These are phyloP conservation scores for Metrosideros polymorpha DNA, from an alignment of 441 rosid genomes.

Conservation along the genomic window DNA sequence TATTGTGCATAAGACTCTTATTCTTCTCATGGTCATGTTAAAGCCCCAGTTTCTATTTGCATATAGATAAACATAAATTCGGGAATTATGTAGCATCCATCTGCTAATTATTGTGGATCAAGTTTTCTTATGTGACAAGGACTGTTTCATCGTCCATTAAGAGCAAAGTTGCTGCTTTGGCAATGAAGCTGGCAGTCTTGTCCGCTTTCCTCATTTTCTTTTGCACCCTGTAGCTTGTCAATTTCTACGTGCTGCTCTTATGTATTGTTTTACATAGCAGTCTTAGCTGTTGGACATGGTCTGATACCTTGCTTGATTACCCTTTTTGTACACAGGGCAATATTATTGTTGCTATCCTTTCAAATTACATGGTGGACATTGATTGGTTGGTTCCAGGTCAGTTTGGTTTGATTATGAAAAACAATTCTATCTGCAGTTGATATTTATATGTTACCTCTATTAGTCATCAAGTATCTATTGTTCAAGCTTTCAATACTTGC, in stretches of 20 bases:
- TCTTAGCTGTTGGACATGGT: not conserved
- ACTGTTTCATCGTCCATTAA: not conserved
- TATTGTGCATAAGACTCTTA: not conserved
- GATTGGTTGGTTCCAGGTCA: constrained; percentile 80
- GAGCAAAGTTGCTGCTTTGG: not conserved
- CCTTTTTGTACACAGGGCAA: constrained; percentile 45
- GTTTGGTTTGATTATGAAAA: not conserved
- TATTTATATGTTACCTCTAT: not conserved
- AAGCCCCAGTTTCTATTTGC: not conserved
- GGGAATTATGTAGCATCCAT: not conserved
- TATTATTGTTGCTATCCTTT: constrained; percentile 53
- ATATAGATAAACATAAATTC: not conserved
- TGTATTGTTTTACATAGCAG: not conserved
- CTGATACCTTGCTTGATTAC: constrained; percentile 1
- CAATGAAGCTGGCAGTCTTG: not conserved
- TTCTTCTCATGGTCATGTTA: not conserved
- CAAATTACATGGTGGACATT: constrained; percentile 90
- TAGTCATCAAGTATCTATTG: not conserved
- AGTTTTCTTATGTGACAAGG: not conserved
- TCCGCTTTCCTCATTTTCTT: not conserved
- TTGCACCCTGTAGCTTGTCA: not conserved
- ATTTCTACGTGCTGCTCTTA: not conserved
- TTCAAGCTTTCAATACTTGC: not conserved
- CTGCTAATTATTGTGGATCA: not conserved
- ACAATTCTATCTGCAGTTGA: not conserved